Percentiles rank a stretch among this genome's conserved stretches.
phyloP scores from a whole-genome alignment of 2,329 filamentous ascomycete genomes.

The Nemania sp. region DNA sequence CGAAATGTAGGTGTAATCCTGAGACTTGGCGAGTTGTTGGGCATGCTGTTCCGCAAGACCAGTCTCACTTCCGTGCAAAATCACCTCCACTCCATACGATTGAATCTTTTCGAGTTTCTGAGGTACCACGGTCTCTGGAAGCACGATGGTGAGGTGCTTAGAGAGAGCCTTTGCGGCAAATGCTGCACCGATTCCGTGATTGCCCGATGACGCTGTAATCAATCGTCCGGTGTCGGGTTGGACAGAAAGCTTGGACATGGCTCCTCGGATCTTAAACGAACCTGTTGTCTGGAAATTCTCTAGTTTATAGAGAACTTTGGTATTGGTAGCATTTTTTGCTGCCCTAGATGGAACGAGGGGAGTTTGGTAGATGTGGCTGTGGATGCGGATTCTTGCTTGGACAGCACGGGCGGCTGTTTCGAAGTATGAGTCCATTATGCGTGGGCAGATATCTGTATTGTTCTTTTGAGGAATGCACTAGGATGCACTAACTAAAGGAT shows the following conservation, averaged over 20 bases:
- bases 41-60: constrained; percentile 17
- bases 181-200: constrained; percentile 19
- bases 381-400: constrained; percentile 12
- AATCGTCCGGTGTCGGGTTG: neutral
- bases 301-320: neutral
- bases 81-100: constrained; percentile 9
- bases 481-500: no score
- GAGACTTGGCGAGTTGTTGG: constrained; percentile 15
- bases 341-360: constrained; percentile 12
- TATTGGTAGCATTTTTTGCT: neutral
- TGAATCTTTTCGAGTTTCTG: constrained; percentile 12
- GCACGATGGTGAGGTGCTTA: constrained; percentile 15
- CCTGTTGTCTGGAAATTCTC: constrained; percentile 20
- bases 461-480: no score
- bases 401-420: constrained; percentile 14
- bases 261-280: constrained; percentile 13
- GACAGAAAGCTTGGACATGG: constrained; percentile 12
- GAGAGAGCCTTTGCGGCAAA: constrained; percentile 13
- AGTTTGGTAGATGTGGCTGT: constrained; percentile 10
- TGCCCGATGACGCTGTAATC: constrained; percentile 15
- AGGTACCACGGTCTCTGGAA: constrained; percentile 13
- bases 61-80: constrained; percentile 14
- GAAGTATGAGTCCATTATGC: neutral
- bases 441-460: no score
- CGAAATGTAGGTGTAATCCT: constrained; percentile 11